These are phyloP conservation scores for Sequoia sempervirens DNA, from an alignment of 75 land plant species.

Conservation along the genomic window DNA sequence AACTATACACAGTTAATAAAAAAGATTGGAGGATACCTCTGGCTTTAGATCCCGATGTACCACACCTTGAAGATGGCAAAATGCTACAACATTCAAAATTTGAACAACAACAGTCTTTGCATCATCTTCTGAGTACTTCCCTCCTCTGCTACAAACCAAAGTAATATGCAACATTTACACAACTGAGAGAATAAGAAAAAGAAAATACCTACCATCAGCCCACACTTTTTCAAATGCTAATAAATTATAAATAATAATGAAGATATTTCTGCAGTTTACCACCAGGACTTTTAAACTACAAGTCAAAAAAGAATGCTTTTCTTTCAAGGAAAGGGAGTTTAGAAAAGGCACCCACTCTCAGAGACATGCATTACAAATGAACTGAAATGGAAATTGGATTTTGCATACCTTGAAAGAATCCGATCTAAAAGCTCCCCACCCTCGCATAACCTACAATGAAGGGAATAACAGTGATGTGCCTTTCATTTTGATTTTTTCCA, in stretches of 20 bases:
- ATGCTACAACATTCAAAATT: constrained; percentile 79
- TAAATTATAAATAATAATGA: background rate
- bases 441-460: constrained; percentile 55
- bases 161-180: background rate
- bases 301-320: background rate
- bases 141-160: constrained; percentile 59
- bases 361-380: background rate
- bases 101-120: constrained; percentile 82
- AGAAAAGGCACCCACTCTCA: background rate
- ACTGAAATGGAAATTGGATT: background rate
- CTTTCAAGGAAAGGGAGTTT: background rate
- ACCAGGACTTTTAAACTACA: background rate
- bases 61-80: constrained; percentile 96
- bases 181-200: background rate
- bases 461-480: background rate
- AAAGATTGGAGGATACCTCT: constrained; percentile 48
- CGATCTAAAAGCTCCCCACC: constrained; percentile 78
- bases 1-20: background rate
- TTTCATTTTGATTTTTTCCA: background rate
- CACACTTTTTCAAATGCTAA: background rate
- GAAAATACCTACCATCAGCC: background rate
- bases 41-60: constrained; percentile 97
- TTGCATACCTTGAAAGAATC: constrained; percentile 57
- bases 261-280: background rate
- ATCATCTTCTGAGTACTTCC: constrained; percentile 91